Conservation (phyloP, 257 asterid genomes). For the Nicotiana otophora region DNA sequence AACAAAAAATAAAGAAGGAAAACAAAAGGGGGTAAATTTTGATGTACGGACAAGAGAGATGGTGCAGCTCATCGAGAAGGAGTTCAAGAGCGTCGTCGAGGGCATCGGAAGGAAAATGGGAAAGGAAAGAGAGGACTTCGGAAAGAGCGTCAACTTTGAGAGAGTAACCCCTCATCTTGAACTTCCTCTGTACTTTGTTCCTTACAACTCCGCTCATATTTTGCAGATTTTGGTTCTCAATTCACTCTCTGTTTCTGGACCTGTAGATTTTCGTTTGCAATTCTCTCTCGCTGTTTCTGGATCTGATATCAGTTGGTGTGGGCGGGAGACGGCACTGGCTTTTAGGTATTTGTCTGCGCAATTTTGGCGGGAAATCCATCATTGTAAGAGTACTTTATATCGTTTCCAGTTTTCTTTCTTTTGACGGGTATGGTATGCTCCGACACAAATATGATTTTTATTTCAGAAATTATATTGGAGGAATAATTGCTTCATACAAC, state of each 20-base stretch:
- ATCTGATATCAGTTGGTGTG: neutral
- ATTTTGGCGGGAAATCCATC: neutral
- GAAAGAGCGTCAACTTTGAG: constrained; percentile 74
- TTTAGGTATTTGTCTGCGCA: neutral
- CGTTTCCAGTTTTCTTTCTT: neutral
- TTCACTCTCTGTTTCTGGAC: neutral
- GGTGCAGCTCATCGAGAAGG: constrained; percentile 75
- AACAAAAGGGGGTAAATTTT: neutral
- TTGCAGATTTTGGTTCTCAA: neutral
- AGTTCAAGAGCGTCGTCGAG: constrained; percentile 68
- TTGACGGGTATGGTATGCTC: neutral
- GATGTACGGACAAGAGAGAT: constrained; percentile 31
- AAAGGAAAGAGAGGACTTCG: constrained; percentile 57
- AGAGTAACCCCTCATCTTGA: constrained; percentile 88
- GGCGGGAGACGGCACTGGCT: constrained; percentile 3
- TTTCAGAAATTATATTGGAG: neutral
- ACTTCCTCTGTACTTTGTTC: constrained; percentile 73
- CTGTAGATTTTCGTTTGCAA: neutral
- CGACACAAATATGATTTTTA: neutral
- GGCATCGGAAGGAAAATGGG: constrained; percentile 47
- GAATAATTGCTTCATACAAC: no score
- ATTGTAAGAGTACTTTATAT: neutral
- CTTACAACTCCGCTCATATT: constrained; percentile 48
- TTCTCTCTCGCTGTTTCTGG: neutral
- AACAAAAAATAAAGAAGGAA: neutral